Base-by-base conservation (phyloP, 306 rosid genomes). In the Psophocarpus tetragonolobus region DNA sequence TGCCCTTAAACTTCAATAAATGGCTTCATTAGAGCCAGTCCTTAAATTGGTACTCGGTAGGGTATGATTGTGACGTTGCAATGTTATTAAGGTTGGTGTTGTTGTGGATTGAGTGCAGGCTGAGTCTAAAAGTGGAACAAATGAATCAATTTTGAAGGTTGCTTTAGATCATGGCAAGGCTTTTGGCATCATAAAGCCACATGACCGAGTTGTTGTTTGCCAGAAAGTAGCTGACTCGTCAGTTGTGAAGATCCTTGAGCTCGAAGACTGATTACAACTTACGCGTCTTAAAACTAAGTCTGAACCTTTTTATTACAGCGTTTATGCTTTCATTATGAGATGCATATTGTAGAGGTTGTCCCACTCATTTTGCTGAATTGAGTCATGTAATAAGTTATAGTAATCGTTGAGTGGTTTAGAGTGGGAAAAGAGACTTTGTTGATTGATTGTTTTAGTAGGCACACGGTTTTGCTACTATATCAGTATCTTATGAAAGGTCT, bases 201-300 rank as follows among this genome's bases (percentile, higher is more conserved):
- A 90, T 44, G 98, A 94, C 63, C 89, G 98, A 23, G 91, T 94
- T 41, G 98, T 94, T 56, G 85, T 94, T 41, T 94, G 96, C 85
- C 97, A 94, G 88, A 94, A 94, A 84, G 93, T 94, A 20, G 97
- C 94, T 13, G 98, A 94, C 82, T 77, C 97, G 8, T 89, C 97
- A 26, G 89, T 94, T 64, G 97, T 94, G 72, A 94, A 94, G 93
- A 94, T 94, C 39, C 89, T 94, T 54, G 98, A 94, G 91, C 98
- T 92, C 21, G 91, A 89, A 85, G 97, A 92, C 74, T 94, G 81
- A 71, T 27, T 26, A 29, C 20, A 78, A 56, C 26, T 48, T 38
- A 4, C 8, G 5, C 33, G 27, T 82, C 24, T 29, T 54, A 57
- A 68, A 75, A 44, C 33, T 45, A 9, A 18, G 45, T 51, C 8